Evolutionary conservation across 1,284 basidiomycete species (phyloP).

Genomic region (Pisolithus thermaeus): DNA sequence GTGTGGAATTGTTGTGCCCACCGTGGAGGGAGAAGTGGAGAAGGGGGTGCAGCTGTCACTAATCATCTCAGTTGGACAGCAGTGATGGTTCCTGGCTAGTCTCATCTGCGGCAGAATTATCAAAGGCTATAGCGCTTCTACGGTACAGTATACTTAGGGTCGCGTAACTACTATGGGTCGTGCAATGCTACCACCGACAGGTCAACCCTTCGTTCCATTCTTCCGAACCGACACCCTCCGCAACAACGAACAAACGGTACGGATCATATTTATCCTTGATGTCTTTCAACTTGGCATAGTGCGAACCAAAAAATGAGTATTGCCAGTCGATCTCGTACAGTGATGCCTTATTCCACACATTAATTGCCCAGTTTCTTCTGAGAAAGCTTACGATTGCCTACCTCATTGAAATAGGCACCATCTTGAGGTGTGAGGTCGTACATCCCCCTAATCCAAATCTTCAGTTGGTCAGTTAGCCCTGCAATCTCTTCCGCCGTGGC

Average conservation of each 20-base stretch:
- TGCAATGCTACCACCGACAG: slow-evolving; percentile 10
- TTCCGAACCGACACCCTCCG: slow-evolving; percentile 40
- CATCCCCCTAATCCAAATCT: slow-evolving; percentile 6
- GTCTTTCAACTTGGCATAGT: slow-evolving; percentile 32
- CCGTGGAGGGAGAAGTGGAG: slow-evolving; percentile 39
- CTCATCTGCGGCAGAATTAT: no score
- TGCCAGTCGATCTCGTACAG: slow-evolving; percentile 34
- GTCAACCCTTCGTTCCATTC: slow-evolving; percentile 26
- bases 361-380: background rate
- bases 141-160: no score
- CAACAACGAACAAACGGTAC: slow-evolving; percentile 37
- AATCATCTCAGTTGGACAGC: slow-evolving; percentile 35
- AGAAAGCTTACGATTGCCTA: background rate
- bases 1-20: slow-evolving; percentile 40
- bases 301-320: slow-evolving; percentile 38
- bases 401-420: slow-evolving; percentile 17
- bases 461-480: slow-evolving; percentile 9
- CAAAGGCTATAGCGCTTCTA: no score
- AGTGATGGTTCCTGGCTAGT: background rate
- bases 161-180: no score
- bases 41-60: slow-evolving; percentile 47
- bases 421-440: slow-evolving; percentile 24
- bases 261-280: slow-evolving; percentile 44
- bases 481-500: slow-evolving; percentile 21
- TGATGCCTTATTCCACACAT: slow-evolving; percentile 29